Conservation (phyloP, 345 rosid species). For the Microthlaspi erraticum region DNA sequence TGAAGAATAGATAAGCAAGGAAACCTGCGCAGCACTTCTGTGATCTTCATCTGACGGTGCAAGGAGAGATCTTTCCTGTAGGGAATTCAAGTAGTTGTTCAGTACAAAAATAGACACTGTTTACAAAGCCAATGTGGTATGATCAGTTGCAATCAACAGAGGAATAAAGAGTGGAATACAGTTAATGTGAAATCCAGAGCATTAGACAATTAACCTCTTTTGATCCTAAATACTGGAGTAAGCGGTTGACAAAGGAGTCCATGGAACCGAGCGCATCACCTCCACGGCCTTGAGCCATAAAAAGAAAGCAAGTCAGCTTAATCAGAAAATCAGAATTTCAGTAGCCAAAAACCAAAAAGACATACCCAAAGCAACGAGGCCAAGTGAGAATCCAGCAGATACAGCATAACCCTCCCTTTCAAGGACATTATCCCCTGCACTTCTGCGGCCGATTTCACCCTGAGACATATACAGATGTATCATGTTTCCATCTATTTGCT, state of each 20-base stretch:
- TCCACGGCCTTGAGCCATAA: constrained; percentile 82
- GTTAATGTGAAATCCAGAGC: constrained; percentile 39
- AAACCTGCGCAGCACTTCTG: constrained; percentile 80
- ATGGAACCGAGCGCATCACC: constrained; percentile 74
- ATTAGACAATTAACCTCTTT: constrained; percentile 72
- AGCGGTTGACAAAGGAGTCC: constrained; percentile 74
- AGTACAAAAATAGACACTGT: constrained; percentile 28
- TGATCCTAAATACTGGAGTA: constrained; percentile 89
- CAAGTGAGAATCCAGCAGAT: constrained; percentile 97
- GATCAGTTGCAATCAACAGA: constrained; percentile 26
- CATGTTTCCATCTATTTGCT: constrained; percentile 8
- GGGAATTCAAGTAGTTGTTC: constrained; percentile 34
- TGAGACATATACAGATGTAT: constrained; percentile 37
- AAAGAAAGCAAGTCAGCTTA: constrained; percentile 36
- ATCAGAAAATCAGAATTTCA: constrained; percentile 4
- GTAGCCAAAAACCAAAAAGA: constrained; percentile 28
- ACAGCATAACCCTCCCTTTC: constrained; percentile 99
- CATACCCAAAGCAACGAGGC: constrained; percentile 96
- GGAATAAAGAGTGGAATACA: constrained; percentile 30
- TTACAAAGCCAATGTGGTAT: constrained; percentile 4
- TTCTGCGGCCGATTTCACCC: constrained; percentile 97
- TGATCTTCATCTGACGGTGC: constrained; percentile 63
- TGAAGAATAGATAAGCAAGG: constrained; percentile 35
- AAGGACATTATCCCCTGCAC: constrained; percentile 98
- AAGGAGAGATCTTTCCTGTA: constrained; percentile 68